Conservation (phyloP, 805 yeast genomes). For the Clavispora fructus region DNA sequence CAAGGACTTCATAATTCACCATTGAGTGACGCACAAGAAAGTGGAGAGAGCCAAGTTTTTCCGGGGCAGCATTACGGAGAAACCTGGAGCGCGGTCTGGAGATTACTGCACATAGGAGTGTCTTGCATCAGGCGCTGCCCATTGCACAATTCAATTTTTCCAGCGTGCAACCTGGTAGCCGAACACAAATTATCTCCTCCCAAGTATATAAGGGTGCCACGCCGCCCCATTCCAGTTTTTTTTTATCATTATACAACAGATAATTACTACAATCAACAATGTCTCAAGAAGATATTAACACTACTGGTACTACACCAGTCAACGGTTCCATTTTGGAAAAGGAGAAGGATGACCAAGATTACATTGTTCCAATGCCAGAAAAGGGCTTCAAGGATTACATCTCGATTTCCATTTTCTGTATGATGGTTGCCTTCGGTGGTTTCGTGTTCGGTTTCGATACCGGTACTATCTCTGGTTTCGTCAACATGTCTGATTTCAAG, state of each 20-base stretch:
- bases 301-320: conserved; percentile 32
- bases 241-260: conserved; percentile 3
- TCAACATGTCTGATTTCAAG: conserved; percentile 53
- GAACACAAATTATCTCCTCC: conserved; percentile 1
- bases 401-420: conserved; percentile 43
- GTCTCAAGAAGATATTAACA: conserved; percentile 21
- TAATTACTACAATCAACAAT: conserved; percentile 5
- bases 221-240: background rate
- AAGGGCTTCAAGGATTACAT: conserved; percentile 31
- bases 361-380: conserved; percentile 20
- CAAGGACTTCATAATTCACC: background rate
- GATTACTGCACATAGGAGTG: conserved; percentile 4
- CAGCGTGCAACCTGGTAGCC: conserved; percentile 4
- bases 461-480: conserved; percentile 70
- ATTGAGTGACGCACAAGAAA: background rate
- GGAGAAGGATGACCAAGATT: conserved; percentile 11
- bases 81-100: conserved; percentile 14
- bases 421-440: conserved; percentile 66
- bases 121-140: conserved; percentile 1
- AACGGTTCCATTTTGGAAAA: conserved; percentile 21
- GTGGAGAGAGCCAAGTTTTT: conserved; percentile 11
- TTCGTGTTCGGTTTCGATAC: conserved; percentile 76
- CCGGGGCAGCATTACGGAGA: conserved; percentile 17
- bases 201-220: conserved; percentile 5
- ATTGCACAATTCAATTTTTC: conserved; percentile 6